phyloP scores from a whole-genome alignment of 495 filamentous ascomycete species.

The Penicillium cinerascens region DNA sequence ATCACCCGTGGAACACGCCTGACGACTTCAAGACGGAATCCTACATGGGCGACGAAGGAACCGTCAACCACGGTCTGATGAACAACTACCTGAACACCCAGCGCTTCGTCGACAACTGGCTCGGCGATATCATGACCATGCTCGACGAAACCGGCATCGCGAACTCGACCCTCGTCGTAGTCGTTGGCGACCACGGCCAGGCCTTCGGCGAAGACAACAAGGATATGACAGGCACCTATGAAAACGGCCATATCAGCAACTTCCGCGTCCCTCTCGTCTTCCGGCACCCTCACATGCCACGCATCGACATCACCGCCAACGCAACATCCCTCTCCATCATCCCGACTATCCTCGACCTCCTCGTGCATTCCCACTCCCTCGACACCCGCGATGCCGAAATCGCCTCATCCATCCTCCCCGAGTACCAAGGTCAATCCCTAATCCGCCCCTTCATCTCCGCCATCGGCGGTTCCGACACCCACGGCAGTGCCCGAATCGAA shows the following conservation, averaged over 20 bases:
- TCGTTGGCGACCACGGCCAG: conserved; percentile 47
- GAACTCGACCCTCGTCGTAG: conserved; percentile 47
- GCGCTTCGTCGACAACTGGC: conserved; percentile 45
- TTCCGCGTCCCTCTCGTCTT: conserved; percentile 44
- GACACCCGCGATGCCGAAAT: conserved; percentile 28
- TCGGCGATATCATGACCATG: conserved; percentile 41
- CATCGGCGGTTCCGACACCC: conserved; percentile 1
- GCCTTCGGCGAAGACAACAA: conserved; percentile 39
- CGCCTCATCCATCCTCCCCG: conserved; percentile 33
- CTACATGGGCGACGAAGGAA: conserved; percentile 33
- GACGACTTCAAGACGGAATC: conserved; percentile 27
- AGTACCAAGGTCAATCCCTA: conserved; percentile 38
- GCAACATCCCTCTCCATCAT: conserved; percentile 42
- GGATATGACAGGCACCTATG: conserved; percentile 37
- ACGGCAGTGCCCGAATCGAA: no score
- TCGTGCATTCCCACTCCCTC: conserved; percentile 40
- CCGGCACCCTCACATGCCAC: conserved; percentile 41
- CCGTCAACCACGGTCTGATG: conserved; percentile 27
- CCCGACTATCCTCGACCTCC: conserved; percentile 45
- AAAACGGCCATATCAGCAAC: conserved; percentile 46
- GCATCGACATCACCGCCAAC: conserved; percentile 37
- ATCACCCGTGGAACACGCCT: conserved; percentile 43
- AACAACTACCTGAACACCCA: conserved; percentile 44
- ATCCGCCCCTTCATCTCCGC: conserved; percentile 27
- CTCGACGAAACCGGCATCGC: conserved; percentile 47